Evolutionary conservation across 108 stramenopile genomes (phyloP).

Genomic region (Licmophora abbreviata): DNA sequence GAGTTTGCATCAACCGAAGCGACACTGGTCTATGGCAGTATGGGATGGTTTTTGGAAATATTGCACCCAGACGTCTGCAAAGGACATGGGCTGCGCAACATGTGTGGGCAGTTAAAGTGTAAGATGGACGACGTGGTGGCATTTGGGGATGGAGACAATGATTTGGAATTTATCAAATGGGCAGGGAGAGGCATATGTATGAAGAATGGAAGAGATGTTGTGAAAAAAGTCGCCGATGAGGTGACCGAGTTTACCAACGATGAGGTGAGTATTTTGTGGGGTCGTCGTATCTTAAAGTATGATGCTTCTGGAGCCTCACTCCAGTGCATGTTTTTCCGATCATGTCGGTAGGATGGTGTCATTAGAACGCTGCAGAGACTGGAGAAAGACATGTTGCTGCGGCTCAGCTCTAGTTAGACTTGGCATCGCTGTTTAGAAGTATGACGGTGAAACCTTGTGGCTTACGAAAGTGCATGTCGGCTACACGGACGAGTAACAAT

Average conservation of each 20-base stretch:
- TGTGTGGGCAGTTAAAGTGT: constrained; percentile 41
- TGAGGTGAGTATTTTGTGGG: no score
- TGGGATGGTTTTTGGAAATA: constrained; percentile 45
- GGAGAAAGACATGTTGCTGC: constrained; percentile 1
- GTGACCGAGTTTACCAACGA: constrained; percentile 48
- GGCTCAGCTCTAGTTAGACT: no score
- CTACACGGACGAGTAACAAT: no score
- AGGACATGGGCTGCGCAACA: constrained; percentile 33
- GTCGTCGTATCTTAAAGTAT: no score
- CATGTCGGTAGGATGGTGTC: no score
- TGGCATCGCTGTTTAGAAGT: no score
- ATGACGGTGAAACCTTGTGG: no score
- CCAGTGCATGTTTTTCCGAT: no score
- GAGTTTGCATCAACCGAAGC: no score
- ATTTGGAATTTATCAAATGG: constrained; percentile 52
- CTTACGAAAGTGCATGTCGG: no score
- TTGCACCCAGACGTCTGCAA: constrained; percentile 39
- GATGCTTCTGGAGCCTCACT: no score
- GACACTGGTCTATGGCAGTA: constrained; percentile 7
- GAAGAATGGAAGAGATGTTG: constrained; percentile 49
- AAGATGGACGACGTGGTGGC: constrained; percentile 39
- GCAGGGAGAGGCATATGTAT: constrained; percentile 65
- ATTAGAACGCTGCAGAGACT: constrained; percentile 2
- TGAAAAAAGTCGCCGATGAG: constrained; percentile 46
- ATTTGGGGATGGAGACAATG: constrained; percentile 80